Evolutionary conservation across 257 asterid genomes (phyloP).

Genomic region (Penstemon newberryi): DNA sequence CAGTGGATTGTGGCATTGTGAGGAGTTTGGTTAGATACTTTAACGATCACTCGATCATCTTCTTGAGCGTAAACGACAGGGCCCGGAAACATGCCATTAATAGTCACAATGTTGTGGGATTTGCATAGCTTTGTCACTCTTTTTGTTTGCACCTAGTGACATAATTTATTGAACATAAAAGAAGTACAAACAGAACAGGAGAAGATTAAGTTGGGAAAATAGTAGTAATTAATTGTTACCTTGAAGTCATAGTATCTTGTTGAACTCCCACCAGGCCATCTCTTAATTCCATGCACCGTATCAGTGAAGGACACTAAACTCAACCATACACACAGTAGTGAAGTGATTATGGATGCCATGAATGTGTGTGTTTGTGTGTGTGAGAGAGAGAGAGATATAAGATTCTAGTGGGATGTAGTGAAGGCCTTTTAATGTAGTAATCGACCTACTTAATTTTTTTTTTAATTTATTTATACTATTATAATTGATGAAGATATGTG

Average conservation of each 20-base stretch:
- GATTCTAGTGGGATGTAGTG: slow-evolving; percentile 1
- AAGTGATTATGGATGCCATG: slow-evolving; percentile 36
- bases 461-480: background rate
- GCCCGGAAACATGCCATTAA: slow-evolving; percentile 59
- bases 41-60: slow-evolving; percentile 50
- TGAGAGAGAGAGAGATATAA: background rate
- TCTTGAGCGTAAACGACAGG: slow-evolving; percentile 67
- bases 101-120: slow-evolving; percentile 42
- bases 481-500: slow-evolving; percentile 22
- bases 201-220: too few relatives aligned
- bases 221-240: slow-evolving; percentile 28
- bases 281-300: slow-evolving; percentile 26
- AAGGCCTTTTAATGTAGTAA: slow-evolving; percentile 23
- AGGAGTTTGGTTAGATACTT: slow-evolving; percentile 46
- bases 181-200: too few relatives aligned
- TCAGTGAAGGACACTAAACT: slow-evolving; percentile 30
- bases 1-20: slow-evolving; percentile 66
- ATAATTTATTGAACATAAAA: background rate
- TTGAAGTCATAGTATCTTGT: slow-evolving; percentile 55
- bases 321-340: slow-evolving; percentile 29
- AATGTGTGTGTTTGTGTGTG: background rate
- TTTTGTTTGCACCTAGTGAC: slow-evolving; percentile 48
- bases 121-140: slow-evolving; percentile 51
- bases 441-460: background rate
- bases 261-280: slow-evolving; percentile 47